Percentiles rank a stretch among this genome's conserved stretches.
Evolutionary conservation across 345 rosid genomes (phyloP).

Genomic region (Geranium brycei): DNA sequence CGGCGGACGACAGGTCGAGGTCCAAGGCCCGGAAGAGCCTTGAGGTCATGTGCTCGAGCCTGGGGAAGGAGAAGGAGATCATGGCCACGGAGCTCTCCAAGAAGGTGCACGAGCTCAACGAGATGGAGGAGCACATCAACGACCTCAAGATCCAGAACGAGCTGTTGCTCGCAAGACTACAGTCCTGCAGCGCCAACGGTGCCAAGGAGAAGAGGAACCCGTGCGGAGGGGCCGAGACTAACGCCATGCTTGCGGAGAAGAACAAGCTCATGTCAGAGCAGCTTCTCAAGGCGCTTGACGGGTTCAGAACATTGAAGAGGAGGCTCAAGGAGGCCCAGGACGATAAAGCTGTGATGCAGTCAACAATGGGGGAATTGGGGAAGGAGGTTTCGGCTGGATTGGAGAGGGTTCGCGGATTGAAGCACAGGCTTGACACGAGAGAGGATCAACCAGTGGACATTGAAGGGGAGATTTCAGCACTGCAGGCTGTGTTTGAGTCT

Average conservation of each 20-base stretch:
- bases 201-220: too few species aligned
- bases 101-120: conserved; percentile 48
- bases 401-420: conserved; percentile 22
- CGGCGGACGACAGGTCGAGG: conserved; percentile 31
- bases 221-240: conserved; percentile 16
- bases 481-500: too few species aligned
- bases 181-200: too few species aligned
- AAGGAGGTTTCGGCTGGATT: conserved; percentile 28
- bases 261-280: conserved; percentile 58
- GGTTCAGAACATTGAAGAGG: conserved; percentile 51
- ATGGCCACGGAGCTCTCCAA: conserved; percentile 56
- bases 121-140: conserved; percentile 49
- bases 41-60: conserved; percentile 65
- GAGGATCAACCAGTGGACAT: conserved; percentile 15
- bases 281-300: conserved; percentile 55
- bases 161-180: conserved; percentile 21
- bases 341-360: conserved; percentile 20
- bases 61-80: conserved; percentile 75
- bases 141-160: conserved; percentile 55
- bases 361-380: conserved; percentile 31
- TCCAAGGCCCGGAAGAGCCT: conserved; percentile 59
- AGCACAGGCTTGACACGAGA: conserved; percentile 14
- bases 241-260: conserved; percentile 33
- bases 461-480: conserved; percentile 6
- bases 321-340: conserved; percentile 41